These are phyloP conservation scores for Microglena sp. DNA, from an alignment of 139 green algal species.

Conservation along the genomic window DNA sequence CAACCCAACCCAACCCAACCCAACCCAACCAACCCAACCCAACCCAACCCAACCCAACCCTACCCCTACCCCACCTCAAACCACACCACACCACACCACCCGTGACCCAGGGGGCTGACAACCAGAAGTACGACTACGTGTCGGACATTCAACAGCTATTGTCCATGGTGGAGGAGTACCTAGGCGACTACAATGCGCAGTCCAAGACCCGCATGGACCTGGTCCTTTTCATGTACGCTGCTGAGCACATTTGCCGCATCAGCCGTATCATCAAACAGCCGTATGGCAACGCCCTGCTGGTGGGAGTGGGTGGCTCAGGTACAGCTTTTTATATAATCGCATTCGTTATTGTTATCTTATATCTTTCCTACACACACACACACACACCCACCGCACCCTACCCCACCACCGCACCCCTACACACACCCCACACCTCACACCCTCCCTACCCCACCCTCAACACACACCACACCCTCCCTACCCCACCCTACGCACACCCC, in stretches of 20 bases:
- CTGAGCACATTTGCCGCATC: constrained; percentile 65
- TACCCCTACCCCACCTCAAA: background rate
- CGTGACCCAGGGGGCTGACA: constrained; percentile 28
- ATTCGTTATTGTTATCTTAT: constrained; percentile 3
- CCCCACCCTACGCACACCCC: too few relatives aligned
- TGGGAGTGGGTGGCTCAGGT: constrained; percentile 19
- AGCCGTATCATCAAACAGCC: constrained; percentile 63
- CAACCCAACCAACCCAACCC: background rate
- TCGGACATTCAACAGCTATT: constrained; percentile 35
- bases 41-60: too few relatives aligned
- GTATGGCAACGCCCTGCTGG: constrained; percentile 59
- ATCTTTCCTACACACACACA: too few relatives aligned
- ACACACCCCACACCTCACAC: too few relatives aligned
- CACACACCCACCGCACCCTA: too few relatives aligned
- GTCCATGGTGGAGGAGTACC: constrained; percentile 44
- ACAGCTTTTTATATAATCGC: too few relatives aligned
- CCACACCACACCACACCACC: background rate
- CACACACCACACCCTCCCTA: too few relatives aligned
- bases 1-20: too few relatives aligned
- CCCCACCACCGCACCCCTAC: too few relatives aligned
- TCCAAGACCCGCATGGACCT: constrained; percentile 45
- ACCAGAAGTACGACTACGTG: constrained; percentile 49
- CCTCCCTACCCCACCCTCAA: too few relatives aligned
- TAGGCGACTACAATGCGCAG: constrained; percentile 58
- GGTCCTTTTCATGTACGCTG: constrained; percentile 46